Evolutionary conservation across 2,329 filamentous ascomycete species (phyloP), one percentile per base, ranked within the genome.

Genomic region (Pestalotiopsis sp.): DNA sequence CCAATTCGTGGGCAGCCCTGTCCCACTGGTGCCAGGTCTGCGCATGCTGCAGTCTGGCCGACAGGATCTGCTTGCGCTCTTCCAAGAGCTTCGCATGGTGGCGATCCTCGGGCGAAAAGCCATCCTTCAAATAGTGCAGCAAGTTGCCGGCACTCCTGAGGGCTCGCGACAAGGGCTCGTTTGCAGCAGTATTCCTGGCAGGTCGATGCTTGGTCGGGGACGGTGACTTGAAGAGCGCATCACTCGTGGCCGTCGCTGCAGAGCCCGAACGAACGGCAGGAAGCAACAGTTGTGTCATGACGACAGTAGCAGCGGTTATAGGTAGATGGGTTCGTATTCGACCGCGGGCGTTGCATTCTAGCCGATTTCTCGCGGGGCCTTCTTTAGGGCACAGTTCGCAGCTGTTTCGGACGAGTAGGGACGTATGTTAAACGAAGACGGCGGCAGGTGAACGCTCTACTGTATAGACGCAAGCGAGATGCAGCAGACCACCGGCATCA

Each of bases 1-100:
- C 95, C 58, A 98, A 87, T 76, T 95, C 91, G 58, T 85, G 85
- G 2, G 95, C 95, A 11, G 93, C 92, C 17, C 83, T 83, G 72
- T 91, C 87, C 94, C 95, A 98, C 76, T 94, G 89, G 64, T 86
- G 82, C 73, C 90, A 87, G 1, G 88, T 88, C 69, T 88, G 86
- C 70, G 93, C 92, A 80, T 89, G 88, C 71, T 89, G 88, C 85
- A 95, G 86, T 71, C 87, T 87, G 70, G 90, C 77, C 69, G 88
- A 86, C 57, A 94, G 78, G 11, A 91, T 84, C 75, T 91, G 87
- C 77, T 87, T 90, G 69, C 85, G 85, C 73, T 90, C 86, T 64
- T 90, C 87, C n/a, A 79, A 75, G 55, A 81, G 81, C 67, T 81
- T 79, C 69, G 78, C 81, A 57, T 83, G 79, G 38, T 84, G 81